phyloP scores from a whole-genome alignment of 2,329 filamentous ascomycete species.

The Thielaviopsis ethacetica region DNA sequence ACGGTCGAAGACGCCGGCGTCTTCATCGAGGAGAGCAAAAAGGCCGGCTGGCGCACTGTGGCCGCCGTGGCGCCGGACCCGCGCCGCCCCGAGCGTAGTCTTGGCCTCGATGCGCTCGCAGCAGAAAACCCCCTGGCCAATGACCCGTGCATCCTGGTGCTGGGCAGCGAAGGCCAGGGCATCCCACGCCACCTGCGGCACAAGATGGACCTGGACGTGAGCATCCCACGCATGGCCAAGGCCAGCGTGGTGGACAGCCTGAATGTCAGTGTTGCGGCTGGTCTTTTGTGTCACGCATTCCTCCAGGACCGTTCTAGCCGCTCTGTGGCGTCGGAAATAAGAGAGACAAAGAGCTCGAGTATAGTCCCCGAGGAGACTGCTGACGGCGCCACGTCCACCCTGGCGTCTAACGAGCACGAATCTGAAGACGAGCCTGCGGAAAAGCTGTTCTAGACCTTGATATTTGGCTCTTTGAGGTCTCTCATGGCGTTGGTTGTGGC shows the following conservation, averaged over 20 bases:
- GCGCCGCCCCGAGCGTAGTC: constrained; percentile 18
- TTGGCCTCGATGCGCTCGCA: constrained; percentile 16
- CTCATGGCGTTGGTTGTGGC: not conserved
- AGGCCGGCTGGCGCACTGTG: constrained; percentile 68
- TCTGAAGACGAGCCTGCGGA: not conserved
- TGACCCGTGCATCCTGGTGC: constrained; percentile 59
- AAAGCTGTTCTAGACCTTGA: not conserved
- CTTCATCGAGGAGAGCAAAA: constrained; percentile 53
- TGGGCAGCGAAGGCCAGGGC: constrained; percentile 70
- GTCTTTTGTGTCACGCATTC: constrained; percentile 56
- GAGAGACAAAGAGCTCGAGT: not conserved
- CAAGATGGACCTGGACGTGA: constrained; percentile 47
- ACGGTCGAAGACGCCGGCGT: constrained; percentile 46
- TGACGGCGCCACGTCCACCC: not conserved
- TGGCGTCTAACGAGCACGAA: not conserved
- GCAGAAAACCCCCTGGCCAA: constrained; percentile 32
- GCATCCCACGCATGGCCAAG: constrained; percentile 42
- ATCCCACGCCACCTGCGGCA: constrained; percentile 47
- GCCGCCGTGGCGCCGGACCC: constrained; percentile 44
- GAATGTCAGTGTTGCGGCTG: constrained; percentile 83
- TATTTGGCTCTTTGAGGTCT: not conserved
- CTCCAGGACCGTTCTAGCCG: constrained; percentile 1
- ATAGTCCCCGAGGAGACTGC: not conserved
- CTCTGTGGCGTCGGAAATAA: not conserved
- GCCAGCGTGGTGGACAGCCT: constrained; percentile 62